Evolutionary conservation across 345 rosid species (phyloP).

Genomic region (Jatropha curcas): DNA sequence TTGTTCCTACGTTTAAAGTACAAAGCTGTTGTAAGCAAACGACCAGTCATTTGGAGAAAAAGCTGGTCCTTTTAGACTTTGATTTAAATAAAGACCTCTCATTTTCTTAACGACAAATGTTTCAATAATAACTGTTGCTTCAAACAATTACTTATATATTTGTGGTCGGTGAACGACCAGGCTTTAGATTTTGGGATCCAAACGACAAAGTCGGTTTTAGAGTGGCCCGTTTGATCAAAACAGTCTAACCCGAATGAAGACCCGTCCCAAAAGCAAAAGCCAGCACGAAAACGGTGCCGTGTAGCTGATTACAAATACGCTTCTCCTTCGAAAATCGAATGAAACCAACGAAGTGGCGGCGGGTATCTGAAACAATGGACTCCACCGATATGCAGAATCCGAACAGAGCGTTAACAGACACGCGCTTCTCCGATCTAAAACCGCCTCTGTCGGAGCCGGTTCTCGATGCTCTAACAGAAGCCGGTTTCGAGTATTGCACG

Average conservation of each 20-base stretch:
- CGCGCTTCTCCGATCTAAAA: conserved; percentile 78
- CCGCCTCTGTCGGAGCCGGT: conserved; percentile 64
- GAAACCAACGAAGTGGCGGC: not conserved
- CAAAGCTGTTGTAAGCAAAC: too few species aligned
- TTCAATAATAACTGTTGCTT: too few species aligned
- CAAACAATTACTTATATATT: too few species aligned
- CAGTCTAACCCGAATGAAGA: not conserved
- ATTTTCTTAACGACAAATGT: too few species aligned
- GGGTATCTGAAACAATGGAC: conserved; percentile 15
- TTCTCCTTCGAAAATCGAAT: not conserved
- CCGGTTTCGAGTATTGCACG: conserved; percentile 82
- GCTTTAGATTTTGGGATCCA: too few species aligned
- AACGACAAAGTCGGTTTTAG: not conserved
- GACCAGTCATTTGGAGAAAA: too few species aligned
- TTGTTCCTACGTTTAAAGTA: too few species aligned
- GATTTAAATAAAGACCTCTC: too few species aligned
- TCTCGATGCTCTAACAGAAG: conserved; percentile 48
- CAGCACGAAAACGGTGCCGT: not conserved
- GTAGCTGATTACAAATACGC: not conserved
- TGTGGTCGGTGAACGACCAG: too few species aligned
- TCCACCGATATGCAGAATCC: conserved; percentile 29
- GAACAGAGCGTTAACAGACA: conserved; percentile 65
- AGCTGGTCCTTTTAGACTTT: too few species aligned
- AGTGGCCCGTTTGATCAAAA: too few species aligned
- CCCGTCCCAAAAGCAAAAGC: not conserved